Evolutionary conservation across 768 basidiomycete species (phyloP).

Genomic region (Roridomyces roridus): DNA sequence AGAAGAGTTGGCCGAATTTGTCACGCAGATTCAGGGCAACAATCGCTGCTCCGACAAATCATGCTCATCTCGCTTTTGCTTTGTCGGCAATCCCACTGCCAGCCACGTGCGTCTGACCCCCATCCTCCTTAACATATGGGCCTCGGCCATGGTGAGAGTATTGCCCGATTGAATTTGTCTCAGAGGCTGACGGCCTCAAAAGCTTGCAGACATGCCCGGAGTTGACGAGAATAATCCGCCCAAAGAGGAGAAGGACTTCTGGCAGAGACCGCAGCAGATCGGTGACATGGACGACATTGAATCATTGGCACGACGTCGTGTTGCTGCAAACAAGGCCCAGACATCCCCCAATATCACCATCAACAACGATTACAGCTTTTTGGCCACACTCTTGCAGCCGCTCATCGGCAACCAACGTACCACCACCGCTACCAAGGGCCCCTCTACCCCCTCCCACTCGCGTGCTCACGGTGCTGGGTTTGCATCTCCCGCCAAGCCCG

Average conservation of each 20-base stretch:
- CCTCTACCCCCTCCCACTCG: too few species aligned
- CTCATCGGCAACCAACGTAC: too few species aligned
- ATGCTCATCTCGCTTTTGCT: background rate
- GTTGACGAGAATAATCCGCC: background rate
- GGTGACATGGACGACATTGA: conserved; percentile 1
- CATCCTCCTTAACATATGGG: background rate
- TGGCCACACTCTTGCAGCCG: background rate
- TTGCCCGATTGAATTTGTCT: background rate
- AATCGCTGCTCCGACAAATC: background rate
- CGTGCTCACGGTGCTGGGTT: too few species aligned
- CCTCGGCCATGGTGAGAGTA: background rate
- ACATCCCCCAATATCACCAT: background rate
- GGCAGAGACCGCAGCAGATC: background rate
- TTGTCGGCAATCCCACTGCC: background rate
- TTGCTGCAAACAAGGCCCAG: background rate
- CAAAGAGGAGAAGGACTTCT: background rate
- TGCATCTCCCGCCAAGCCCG: background rate
- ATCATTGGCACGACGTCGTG: background rate
- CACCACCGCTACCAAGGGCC: too few species aligned
- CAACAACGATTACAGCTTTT: background rate
- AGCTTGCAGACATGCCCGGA: background rate
- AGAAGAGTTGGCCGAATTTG: background rate
- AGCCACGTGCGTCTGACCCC: background rate
- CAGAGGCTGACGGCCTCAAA: too few species aligned
- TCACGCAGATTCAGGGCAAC: background rate